These are phyloP conservation scores for Pseudogymnoascus sp. DNA, from an alignment of 2,329 filamentous ascomycete species.

Conservation along the genomic window DNA sequence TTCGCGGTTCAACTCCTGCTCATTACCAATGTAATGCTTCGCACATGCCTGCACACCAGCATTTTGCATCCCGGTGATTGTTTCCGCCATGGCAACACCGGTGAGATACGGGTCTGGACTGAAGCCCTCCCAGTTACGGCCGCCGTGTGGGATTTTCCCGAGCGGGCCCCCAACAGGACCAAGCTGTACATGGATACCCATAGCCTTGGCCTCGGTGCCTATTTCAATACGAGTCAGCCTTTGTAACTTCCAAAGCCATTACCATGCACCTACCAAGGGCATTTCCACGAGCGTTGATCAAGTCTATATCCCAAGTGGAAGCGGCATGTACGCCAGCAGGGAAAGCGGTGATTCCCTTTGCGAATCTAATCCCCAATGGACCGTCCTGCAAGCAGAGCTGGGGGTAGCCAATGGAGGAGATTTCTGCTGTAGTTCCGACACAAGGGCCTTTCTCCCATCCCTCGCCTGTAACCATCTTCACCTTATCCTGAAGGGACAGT, in stretches of 20 bases:
- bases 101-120: conserved; percentile 70
- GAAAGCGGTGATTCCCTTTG: conserved; percentile 66
- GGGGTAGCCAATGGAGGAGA: conserved; percentile 57
- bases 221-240: conserved; percentile 34
- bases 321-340: conserved; percentile 74
- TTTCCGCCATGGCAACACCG: conserved; percentile 56
- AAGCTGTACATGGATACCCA: conserved; percentile 68
- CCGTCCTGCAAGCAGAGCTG: conserved; percentile 75
- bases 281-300: conserved; percentile 65
- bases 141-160: conserved; percentile 65
- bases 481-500: conserved; percentile 69
- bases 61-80: conserved; percentile 51
- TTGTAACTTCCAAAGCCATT: not conserved
- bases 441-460: conserved; percentile 69
- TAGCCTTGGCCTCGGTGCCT: conserved; percentile 61
- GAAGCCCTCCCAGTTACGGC: conserved; percentile 80
- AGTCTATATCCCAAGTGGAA: conserved; percentile 69
- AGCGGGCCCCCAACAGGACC: conserved; percentile 71
- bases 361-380: conserved; percentile 68
- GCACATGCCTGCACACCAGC: conserved; percentile 45
- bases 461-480: conserved; percentile 70
- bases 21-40: conserved; percentile 61
- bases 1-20: conserved; percentile 57
- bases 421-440: conserved; percentile 55
- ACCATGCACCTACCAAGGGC: conserved; percentile 5